Percentiles rank a stretch among this genome's conserved stretches.
phyloP scores from a whole-genome alignment of 2,329 filamentous ascomycete genomes.

The Dothistroma pini region DNA sequence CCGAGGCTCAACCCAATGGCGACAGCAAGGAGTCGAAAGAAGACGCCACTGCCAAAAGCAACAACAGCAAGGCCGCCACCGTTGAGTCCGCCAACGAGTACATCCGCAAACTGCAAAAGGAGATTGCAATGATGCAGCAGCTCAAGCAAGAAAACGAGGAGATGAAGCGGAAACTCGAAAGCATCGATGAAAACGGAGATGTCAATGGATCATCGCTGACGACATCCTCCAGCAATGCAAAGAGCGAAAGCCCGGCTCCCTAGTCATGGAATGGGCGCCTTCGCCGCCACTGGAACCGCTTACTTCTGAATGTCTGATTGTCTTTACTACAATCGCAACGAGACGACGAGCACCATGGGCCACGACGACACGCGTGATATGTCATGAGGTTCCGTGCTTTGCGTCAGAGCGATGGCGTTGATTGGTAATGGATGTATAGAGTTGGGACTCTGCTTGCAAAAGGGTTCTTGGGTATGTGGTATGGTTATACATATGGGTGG shows the following conservation, averaged over 20 bases:
- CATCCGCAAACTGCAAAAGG: conserved; percentile 77
- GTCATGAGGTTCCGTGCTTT: not conserved
- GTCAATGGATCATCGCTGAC: not conserved
- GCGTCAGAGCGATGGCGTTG: not conserved
- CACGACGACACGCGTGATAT: not conserved
- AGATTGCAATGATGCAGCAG: conserved; percentile 39
- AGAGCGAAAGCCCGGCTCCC: conserved; percentile 2
- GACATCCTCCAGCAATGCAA: not conserved
- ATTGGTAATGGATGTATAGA: not conserved
- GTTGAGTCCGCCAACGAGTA: conserved; percentile 98
- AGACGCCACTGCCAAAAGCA: conserved; percentile 48
- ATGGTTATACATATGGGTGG: not conserved
- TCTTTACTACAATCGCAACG: not conserved
- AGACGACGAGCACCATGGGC: not conserved
- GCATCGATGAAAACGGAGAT: conserved; percentile 4
- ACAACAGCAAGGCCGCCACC: conserved; percentile 88
- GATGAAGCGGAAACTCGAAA: conserved; percentile 26
- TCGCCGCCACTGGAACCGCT: not conserved
- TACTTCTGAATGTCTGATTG: not conserved
- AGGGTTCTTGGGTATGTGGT: not conserved
- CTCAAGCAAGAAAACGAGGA: conserved; percentile 31
- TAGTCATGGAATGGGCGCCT: not conserved
- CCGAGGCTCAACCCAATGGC: conserved; percentile 47
- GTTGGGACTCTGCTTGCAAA: not conserved
- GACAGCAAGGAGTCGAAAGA: conserved; percentile 35